phyloP scores from a whole-genome alignment of 1,284 basidiomycete species.

The Cutaneotrichosporon cyanovorans region DNA sequence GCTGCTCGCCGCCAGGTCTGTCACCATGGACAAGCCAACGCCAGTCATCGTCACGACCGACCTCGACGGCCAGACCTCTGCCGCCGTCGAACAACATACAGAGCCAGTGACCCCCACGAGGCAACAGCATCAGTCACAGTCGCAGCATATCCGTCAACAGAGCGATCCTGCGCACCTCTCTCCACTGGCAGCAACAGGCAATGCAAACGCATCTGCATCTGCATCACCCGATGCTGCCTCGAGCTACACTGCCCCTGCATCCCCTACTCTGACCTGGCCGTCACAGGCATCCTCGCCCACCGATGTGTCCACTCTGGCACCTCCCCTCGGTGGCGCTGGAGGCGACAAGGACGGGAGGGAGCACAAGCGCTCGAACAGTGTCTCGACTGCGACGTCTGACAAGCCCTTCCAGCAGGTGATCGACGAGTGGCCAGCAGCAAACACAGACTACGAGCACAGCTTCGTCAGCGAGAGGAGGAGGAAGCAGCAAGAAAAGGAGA shows the following conservation, averaged over 20 bases:
- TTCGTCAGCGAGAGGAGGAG: slow-evolving; percentile 1
- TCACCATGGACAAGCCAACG: slow-evolving; percentile 17
- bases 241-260: neutral
- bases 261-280: too few relatives aligned
- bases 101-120: too few relatives aligned
- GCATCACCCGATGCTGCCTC: too few relatives aligned
- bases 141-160: slow-evolving; percentile 11
- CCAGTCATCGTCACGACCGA: slow-evolving; percentile 38
- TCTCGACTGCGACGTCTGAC: too few relatives aligned
- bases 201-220: slow-evolving; percentile 1
- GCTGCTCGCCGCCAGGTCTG: neutral
- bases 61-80: slow-evolving; percentile 15
- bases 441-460: too few relatives aligned
- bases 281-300: too few relatives aligned
- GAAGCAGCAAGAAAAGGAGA: neutral
- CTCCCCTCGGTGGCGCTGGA: slow-evolving; percentile 3
- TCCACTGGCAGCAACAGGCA: slow-evolving; percentile 14
- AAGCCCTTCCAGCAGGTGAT: too few relatives aligned
- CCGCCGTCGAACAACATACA: too few relatives aligned
- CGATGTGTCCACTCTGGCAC: too few relatives aligned
- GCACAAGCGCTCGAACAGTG: too few relatives aligned
- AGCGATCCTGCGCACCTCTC: slow-evolving; percentile 25
- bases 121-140: slow-evolving; percentile 9
- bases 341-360: neutral
- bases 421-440: too few relatives aligned